Evolutionary conservation across 306 rosid genomes (phyloP).

Genomic region (Acmispon strigosus): DNA sequence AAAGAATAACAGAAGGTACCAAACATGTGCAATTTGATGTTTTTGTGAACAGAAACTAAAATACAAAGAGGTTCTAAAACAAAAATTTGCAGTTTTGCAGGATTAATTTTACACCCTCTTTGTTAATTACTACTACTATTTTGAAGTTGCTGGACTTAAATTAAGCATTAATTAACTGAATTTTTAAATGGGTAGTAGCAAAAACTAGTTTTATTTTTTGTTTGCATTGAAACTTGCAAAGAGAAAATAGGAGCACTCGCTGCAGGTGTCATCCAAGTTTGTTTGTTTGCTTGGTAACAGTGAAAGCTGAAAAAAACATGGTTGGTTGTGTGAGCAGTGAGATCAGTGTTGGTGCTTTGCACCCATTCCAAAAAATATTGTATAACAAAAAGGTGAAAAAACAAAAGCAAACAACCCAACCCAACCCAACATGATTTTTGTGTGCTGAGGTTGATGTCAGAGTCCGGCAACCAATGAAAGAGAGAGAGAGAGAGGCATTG

Average conservation of each 20-base stretch:
- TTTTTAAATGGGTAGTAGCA: background rate
- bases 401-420: background rate
- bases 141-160: background rate
- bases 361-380: constrained; percentile 16
- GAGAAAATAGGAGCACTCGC: constrained; percentile 4
- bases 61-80: background rate
- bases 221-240: constrained; percentile 28
- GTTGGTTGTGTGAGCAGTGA: constrained; percentile 21
- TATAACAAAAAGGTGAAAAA: background rate
- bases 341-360: constrained; percentile 21
- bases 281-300: constrained; percentile 45
- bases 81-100: background rate
- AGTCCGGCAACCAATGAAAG: constrained; percentile 33
- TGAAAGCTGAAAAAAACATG: constrained; percentile 52
- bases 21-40: background rate
- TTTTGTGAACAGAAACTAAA: background rate
- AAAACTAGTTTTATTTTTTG: background rate
- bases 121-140: background rate
- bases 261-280: constrained; percentile 23
- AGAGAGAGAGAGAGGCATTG: too few relatives aligned
- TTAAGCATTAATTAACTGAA: background rate
- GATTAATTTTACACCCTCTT: background rate
- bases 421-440: background rate
- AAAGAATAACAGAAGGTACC: background rate
- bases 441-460: constrained; percentile 4